Evolutionary conservation across 129 eudicot genomes (phyloP), one percentile per base, ranked within the genome.

Genomic region (Escallonia herrerae): DNA sequence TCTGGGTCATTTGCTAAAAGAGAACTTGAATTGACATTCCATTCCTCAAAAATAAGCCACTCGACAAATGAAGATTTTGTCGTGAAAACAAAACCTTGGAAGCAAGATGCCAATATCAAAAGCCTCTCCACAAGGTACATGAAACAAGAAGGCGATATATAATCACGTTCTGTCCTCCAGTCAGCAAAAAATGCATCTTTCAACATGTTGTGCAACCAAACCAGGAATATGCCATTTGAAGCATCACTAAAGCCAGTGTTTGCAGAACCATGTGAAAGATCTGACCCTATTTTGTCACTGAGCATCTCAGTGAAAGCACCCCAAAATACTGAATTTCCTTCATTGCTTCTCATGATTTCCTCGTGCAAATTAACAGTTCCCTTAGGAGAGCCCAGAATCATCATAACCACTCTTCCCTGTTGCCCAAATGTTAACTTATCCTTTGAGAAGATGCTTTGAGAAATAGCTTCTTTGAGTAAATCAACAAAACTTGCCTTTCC

Each of bases 31-130:
- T 43, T 11, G 15, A 70, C 49, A 63, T 67, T 43, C 2, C 73
- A 43, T 4, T 62, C 58, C 50, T 64, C 62, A 67, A 42, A 66
- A 0, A 80, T 6, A 10, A 86, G 41, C 82, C 83, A 81, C 65
- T 80, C 95, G 5, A 86, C 71, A 61, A 83, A 80, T 12, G 89
- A 81, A 41, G 90, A 83, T 70, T 72, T 79, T 61, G 86, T 66
- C 1, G 87, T 79, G 69, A 76, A 76, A 51, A 83, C 15, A 11
- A 60, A 41, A 6, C 76, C 72, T 0, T 61, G 14, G 0, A 72
- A 50, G 39, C 72, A 58, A 43, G 77, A 81, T 49, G 66, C 70
- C 75, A 84, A 47, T 12, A 81, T 39, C 69, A 83, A 39, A 64
- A 90, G 78, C 49, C 76, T 72, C 33, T 90, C 97, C 37, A 90